These are phyloP conservation scores for Sporothrix luriei DNA, from an alignment of 2,329 filamentous ascomycete genomes.

Conservation along the genomic window DNA sequence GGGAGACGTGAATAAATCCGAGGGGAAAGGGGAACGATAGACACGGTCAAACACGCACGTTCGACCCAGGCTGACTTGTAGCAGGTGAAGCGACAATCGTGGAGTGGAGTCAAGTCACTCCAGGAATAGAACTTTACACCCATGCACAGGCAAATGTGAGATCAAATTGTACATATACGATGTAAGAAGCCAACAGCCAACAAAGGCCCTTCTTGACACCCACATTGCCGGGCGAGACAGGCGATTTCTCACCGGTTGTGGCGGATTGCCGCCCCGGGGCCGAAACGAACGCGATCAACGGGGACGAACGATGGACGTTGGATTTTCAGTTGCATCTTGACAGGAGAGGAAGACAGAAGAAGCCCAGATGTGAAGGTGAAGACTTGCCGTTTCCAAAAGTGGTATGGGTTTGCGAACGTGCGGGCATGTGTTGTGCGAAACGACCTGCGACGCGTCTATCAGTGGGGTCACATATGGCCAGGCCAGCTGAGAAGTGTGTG, in stretches of 20 bases:
- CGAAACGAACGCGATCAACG: constrained; percentile 9
- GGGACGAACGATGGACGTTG: background rate
- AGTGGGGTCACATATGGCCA: background rate
- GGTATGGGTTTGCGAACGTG: background rate
- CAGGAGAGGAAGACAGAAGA: constrained; percentile 1
- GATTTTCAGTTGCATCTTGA: background rate
- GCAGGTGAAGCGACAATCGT: no score
- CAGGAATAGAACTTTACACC: background rate
- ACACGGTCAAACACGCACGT: background rate
- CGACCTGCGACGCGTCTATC: background rate
- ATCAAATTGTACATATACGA: no score
- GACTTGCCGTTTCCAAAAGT: background rate
- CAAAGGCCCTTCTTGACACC: background rate
- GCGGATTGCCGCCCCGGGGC: constrained; percentile 7
- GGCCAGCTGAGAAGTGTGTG: constrained; percentile 22
- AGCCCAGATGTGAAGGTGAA: background rate
- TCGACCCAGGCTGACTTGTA: no score
- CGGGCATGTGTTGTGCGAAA: constrained; percentile 7
- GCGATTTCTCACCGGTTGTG: constrained; percentile 6
- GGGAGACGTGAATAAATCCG: background rate
- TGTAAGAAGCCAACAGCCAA: no score
- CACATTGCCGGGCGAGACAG: constrained; percentile 21
- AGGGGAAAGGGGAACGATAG: background rate
- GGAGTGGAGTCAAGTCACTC: no score
- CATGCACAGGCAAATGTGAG: no score